A percentile compares a stretch with the other conserved stretches of the same genome.
Evolutionary conservation across 208 protist species (phyloP).

Genomic region (Leishmania guyanensis): DNA sequence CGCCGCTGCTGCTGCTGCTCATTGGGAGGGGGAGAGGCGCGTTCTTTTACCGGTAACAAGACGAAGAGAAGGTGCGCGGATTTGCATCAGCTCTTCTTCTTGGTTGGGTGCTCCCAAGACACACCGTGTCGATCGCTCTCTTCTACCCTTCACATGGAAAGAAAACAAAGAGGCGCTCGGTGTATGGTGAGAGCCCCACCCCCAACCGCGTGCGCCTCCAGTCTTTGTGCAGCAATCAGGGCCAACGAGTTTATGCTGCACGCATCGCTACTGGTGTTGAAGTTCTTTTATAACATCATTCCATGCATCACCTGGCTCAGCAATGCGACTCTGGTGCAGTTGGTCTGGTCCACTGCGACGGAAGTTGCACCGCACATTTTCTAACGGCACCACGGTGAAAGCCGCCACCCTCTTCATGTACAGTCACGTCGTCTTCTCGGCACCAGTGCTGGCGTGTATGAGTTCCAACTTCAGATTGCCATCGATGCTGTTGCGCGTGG

Average conservation of each 20-base stretch:
- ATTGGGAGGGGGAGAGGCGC: too few relatives aligned
- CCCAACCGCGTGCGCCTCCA: background rate
- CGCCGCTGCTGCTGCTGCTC: too few relatives aligned
- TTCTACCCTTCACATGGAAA: background rate
- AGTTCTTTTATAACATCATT: slow-evolving; percentile 38
- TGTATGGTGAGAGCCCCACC: background rate
- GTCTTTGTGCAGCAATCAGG: slow-evolving; percentile 1
- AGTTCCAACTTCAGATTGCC: slow-evolving; percentile 40
- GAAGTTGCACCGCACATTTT: slow-evolving; percentile 31
- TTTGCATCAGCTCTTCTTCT: background rate
- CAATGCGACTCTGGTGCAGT: slow-evolving; percentile 47
- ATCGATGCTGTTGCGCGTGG: slow-evolving; percentile 42
- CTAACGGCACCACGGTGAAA: slow-evolving; percentile 34
- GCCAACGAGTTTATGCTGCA: slow-evolving; percentile 21
- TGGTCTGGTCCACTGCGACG: slow-evolving; percentile 40
- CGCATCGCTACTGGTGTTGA: slow-evolving; percentile 29
- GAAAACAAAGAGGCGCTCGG: background rate
- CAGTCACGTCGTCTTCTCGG: slow-evolving; percentile 37
- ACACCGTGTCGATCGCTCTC: background rate
- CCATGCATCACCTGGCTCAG: slow-evolving; percentile 45
- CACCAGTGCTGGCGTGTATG: slow-evolving; percentile 34
- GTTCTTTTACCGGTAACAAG: too few relatives aligned
- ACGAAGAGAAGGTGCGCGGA: too few relatives aligned
- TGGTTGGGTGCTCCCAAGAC: too few relatives aligned
- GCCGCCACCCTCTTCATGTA: slow-evolving; percentile 46